Base-by-base conservation (phyloP, 148 eudicot genomes). In the Chenopodium album region DNA sequence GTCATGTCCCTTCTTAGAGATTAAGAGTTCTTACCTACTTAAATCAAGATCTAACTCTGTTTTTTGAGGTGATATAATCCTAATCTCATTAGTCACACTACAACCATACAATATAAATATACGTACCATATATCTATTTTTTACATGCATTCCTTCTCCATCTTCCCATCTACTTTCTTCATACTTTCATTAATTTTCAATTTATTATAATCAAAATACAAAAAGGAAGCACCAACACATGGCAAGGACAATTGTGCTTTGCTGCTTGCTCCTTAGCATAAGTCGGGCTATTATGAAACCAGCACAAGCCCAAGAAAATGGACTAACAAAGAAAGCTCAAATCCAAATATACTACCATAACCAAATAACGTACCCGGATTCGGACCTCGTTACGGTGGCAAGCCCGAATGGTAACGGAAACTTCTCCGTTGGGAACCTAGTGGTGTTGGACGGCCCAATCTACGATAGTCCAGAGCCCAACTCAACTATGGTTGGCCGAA, bases 401-500 rank as follows among this genome's bases (percentile, higher is more conserved):
- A 46, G 11, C 23, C 54, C 52, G 56, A 4, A 28, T 16, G 29
- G 48, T 13, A 20, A 46, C 0, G 76, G 56, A 9, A 72, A 44
- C 76, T 3, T 22, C 23, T 22, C 47, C 0, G 50, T 29, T 7
- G 76, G 76, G 26, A 46, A 7, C 2, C 14, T 37, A 20, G 9
- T 41, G 6, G 76, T 72, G 7, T 4, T 46, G 6, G 76, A 72
- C 13, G 76, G 76, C 20, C 75, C 76, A 46, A 19, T 19, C 2
- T 72, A 41, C 46, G 76, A 72, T 72, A 32, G 76, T 48, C 52
- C 28, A 8, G 76, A 72, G 32, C 56, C 76, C 28, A 72, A 72
- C 12, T 12, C 76, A 44, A 72, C 26, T 3, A 72, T 41, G 16
- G 76, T 72, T 31, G 76, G 50, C 23, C 76, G 5, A 17, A 11